These are phyloP conservation scores for Allantophomopsis cytisporea DNA, from an alignment of 2,329 filamentous ascomycete species.

Conservation along the genomic window DNA sequence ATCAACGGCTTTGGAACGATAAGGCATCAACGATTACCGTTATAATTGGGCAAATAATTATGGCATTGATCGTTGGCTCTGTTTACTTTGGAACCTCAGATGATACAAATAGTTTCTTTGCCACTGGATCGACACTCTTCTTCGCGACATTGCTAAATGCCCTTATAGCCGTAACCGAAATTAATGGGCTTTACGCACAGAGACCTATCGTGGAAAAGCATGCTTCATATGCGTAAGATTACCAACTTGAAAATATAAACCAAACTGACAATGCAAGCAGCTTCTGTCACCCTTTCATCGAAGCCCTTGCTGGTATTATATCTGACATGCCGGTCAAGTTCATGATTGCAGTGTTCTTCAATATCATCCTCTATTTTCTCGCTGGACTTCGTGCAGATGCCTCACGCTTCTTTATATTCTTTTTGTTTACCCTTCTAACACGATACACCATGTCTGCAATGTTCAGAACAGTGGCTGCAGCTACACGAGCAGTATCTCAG, in stretches of 20 bases:
- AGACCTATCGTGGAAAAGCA: constrained; percentile 33
- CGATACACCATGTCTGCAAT: constrained; percentile 74
- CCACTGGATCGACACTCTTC: constrained; percentile 48
- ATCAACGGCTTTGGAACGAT: constrained; percentile 50
- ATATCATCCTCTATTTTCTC: constrained; percentile 44
- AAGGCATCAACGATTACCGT: constrained; percentile 5
- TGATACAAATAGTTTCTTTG: constrained; percentile 41
- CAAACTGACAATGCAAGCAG: constrained; percentile 1
- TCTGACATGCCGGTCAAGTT: constrained; percentile 46
- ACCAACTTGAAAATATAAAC: constrained; percentile 19
- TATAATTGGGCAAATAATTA: constrained; percentile 19
- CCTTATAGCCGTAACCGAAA: constrained; percentile 45
- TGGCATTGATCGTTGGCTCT: constrained; percentile 45
- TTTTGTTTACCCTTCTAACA: constrained; percentile 59
- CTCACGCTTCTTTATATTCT: constrained; percentile 77
- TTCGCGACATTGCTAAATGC: constrained; percentile 54
- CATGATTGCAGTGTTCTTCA: constrained; percentile 31
- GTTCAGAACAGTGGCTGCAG: constrained; percentile 64
- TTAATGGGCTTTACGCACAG: constrained; percentile 46
- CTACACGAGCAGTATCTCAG: constrained; percentile 54
- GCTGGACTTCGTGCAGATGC: constrained; percentile 23
- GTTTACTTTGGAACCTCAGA: constrained; percentile 46
- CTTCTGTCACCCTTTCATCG: constrained; percentile 33
- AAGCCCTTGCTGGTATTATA: constrained; percentile 39
- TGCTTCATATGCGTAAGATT: constrained; percentile 22